Evolutionary conservation across 306 rosid species (phyloP).

Genomic region (Lupinus albus): DNA sequence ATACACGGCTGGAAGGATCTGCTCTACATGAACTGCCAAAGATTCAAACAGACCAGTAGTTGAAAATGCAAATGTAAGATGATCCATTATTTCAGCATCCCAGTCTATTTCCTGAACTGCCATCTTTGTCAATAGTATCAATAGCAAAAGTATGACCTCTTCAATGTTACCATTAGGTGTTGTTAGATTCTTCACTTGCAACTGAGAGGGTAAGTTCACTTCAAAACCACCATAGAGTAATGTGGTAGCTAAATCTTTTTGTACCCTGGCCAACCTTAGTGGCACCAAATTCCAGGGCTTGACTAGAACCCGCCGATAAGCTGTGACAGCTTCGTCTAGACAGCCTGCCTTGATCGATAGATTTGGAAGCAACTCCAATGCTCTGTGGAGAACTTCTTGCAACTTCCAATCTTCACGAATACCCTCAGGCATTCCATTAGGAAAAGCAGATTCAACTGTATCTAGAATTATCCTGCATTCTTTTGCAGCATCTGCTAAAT

Average conservation of each 20-base stretch:
- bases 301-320: conserved; percentile 65
- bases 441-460: conserved; percentile 74
- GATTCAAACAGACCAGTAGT: conserved; percentile 64
- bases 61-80: conserved; percentile 84
- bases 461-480: conserved; percentile 84
- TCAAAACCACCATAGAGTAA: conserved; percentile 85
- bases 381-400: conserved; percentile 80
- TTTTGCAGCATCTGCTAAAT: conserved; percentile 78
- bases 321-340: conserved; percentile 75
- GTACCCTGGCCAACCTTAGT: conserved; percentile 59
- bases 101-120: conserved; percentile 62
- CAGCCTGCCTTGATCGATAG: conserved; percentile 73
- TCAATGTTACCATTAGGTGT: conserved; percentile 63
- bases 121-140: conserved; percentile 67
- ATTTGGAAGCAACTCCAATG: conserved; percentile 78
- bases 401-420: conserved; percentile 79
- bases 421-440: conserved; percentile 72
- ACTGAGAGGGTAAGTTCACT: conserved; percentile 59
- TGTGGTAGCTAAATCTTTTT: conserved; percentile 73
- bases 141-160: conserved; percentile 76
- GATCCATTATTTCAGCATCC: conserved; percentile 79
- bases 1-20: conserved; percentile 73
- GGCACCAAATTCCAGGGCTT: conserved; percentile 90
- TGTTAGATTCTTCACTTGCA: conserved; percentile 58
- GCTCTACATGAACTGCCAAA: conserved; percentile 74